phyloP scores from a whole-genome alignment of 495 filamentous ascomycete species.

The Tuber aestivum region DNA sequence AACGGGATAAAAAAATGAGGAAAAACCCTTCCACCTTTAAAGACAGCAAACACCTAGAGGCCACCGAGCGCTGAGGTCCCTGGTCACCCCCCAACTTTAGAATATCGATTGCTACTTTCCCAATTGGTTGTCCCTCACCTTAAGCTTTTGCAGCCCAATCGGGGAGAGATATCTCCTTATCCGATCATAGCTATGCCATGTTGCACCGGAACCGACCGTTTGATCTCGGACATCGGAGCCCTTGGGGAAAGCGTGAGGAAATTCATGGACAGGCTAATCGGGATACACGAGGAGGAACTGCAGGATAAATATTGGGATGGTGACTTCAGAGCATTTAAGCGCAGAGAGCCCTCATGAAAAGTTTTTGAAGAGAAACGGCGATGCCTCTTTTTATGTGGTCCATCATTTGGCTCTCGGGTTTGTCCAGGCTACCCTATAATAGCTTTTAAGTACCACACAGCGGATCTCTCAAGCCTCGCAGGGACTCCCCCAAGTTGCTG shows the following conservation, averaged over 20 bases:
- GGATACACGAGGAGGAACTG: background rate
- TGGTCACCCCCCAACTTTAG: background rate
- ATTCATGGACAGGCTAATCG: background rate
- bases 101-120: background rate
- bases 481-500: constrained; percentile 21
- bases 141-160: background rate
- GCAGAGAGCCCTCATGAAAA: background rate
- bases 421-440: background rate
- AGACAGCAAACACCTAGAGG: background rate
- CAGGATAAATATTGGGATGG: background rate
- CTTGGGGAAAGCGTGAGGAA: background rate
- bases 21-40: background rate
- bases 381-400: background rate
- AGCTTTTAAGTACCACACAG: background rate
- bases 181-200: background rate
- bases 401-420: background rate
- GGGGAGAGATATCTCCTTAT: background rate
- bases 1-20: background rate
- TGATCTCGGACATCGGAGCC: background rate
- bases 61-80: background rate
- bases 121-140: background rate
- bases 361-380: background rate
- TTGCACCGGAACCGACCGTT: background rate
- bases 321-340: background rate
- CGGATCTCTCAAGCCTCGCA: background rate